A percentile compares a stretch with the other conserved stretches of the same genome.
phyloP scores from a whole-genome alignment of 768 basidiomycete species.

The Hysterangium stoloniferum region DNA sequence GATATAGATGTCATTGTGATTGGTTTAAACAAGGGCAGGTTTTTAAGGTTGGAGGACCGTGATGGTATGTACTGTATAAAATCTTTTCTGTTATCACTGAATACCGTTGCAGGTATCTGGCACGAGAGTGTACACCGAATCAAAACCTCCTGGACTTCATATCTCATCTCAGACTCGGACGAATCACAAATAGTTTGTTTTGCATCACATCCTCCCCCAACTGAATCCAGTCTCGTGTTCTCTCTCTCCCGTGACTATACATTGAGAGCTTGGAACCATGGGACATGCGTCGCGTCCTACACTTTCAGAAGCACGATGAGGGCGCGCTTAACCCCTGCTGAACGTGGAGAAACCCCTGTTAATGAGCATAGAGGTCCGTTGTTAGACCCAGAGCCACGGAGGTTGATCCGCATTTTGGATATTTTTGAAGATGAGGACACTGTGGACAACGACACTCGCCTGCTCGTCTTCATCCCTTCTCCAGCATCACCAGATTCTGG shows the following conservation, averaged over 20 bases:
- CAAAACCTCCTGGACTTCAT: slow-evolving; percentile 10
- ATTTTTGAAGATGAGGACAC: slow-evolving; percentile 25
- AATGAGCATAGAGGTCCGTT: slow-evolving; percentile 29
- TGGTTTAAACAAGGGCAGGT: slow-evolving; percentile 48
- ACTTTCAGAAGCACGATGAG: not conserved
- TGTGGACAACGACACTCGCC: slow-evolving; percentile 47
- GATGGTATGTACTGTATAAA: not conserved
- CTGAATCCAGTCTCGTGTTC: slow-evolving; percentile 69
- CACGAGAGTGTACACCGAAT: slow-evolving; percentile 11
- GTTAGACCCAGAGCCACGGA: slow-evolving; percentile 54
- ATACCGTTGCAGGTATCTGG: slow-evolving; percentile 5
- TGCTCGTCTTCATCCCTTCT: slow-evolving; percentile 68
- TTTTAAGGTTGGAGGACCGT: slow-evolving; percentile 62
- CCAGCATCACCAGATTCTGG: slow-evolving; percentile 56
- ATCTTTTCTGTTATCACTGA: not conserved
- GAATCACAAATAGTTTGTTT: slow-evolving; percentile 62
- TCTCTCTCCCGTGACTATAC: slow-evolving; percentile 83
- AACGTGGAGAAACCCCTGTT: slow-evolving; percentile 13
- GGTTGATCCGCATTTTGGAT: slow-evolving; percentile 54
- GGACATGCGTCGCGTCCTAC: slow-evolving; percentile 10
- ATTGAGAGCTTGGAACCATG: slow-evolving; percentile 71
- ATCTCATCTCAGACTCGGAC: slow-evolving; percentile 24
- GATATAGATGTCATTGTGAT: slow-evolving; percentile 61
- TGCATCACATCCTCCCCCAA: slow-evolving; percentile 67
- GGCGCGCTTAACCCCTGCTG: slow-evolving; percentile 13